Evolutionary conservation across 164 flowering plant genomes (phyloP), one percentile per base, ranked within the genome.

Genomic region (Litsea cubeba): DNA sequence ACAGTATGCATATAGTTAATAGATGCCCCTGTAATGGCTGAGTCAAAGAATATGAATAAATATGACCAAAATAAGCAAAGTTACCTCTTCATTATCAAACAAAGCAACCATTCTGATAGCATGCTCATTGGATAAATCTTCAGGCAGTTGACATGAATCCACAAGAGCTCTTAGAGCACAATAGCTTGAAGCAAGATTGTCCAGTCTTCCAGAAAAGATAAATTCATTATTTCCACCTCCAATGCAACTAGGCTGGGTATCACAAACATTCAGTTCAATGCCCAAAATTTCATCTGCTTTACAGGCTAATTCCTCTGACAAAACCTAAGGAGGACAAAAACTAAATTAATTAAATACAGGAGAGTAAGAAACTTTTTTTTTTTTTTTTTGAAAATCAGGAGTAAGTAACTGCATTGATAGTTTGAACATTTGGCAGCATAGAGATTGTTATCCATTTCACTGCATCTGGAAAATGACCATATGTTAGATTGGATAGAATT

Each of bases 21-120:
- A 40, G 46, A 35, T 35, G 1, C 8, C 46, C 46, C 46, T 40
- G 8, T 40, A 40, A 40, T 40, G 46, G 46, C 10, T 5, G 22
- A 70, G 58, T 22, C 5, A 17, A 23, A 70, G 17, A 24, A 14
- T n/a, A 23, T 23, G 30, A 8, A 50, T 70, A 7, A 25, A 49
- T 23, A 14, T 70, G 28, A 63, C 66, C 66, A 63, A 8, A 14
- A 50, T 12, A 18, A 15, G 40, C 17, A 57, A 71, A 28, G 35
- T 78, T 87, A 95, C 98, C 97, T 95, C 98, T 81, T 95, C 97
- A 80, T 91, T 92, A 74, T 95, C 97, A 87, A 94, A 95, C 76
- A 92, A 83, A 72, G 98, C 97, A 77, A 95, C 88, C 97, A 92
- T 90, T 75, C 97, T 84, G 71, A 95, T 82, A 35, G 94, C 88